Conservation (phyloP, 106 monocot species). For the Vanilla planifolia region DNA sequence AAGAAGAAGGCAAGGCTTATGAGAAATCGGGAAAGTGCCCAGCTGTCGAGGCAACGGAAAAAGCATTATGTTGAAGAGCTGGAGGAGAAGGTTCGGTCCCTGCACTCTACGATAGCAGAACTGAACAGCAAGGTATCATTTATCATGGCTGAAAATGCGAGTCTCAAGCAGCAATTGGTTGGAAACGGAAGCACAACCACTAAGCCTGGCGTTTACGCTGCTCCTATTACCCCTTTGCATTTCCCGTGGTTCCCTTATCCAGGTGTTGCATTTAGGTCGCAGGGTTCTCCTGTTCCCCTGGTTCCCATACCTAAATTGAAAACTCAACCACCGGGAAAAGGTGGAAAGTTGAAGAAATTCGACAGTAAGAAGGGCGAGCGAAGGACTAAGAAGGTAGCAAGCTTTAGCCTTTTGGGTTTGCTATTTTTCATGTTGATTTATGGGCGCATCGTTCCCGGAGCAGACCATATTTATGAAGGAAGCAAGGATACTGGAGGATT, state of each 20-base stretch:
- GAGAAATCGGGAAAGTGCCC: slow-evolving; percentile 70
- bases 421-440: slow-evolving; percentile 26
- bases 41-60: slow-evolving; percentile 72
- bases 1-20: slow-evolving; percentile 50
- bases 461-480: slow-evolving; percentile 18
- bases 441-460: slow-evolving; percentile 26
- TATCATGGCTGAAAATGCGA: slow-evolving; percentile 52
- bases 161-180: slow-evolving; percentile 34
- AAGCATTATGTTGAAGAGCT: slow-evolving; percentile 71
- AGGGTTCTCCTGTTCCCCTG: slow-evolving; percentile 51
- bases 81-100: slow-evolving; percentile 53
- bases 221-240: slow-evolving; percentile 8
- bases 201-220: background rate
- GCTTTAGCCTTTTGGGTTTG: slow-evolving; percentile 56
- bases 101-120: slow-evolving; percentile 52
- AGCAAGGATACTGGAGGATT: slow-evolving; percentile 6
- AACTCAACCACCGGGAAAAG: slow-evolving; percentile 36
- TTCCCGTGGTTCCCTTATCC: slow-evolving; percentile 18
- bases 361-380: slow-evolving; percentile 34
- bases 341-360: slow-evolving; percentile 32
- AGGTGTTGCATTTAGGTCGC: slow-evolving; percentile 48
- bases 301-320: slow-evolving; percentile 78
- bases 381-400: slow-evolving; percentile 56
- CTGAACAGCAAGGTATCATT: slow-evolving; percentile 54
- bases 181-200: slow-evolving; percentile 1